Evolutionary conservation across 2,329 filamentous ascomycete species (phyloP), one percentile per base, ranked within the genome.

Genomic region (Cladophialophora chaetospira): DNA sequence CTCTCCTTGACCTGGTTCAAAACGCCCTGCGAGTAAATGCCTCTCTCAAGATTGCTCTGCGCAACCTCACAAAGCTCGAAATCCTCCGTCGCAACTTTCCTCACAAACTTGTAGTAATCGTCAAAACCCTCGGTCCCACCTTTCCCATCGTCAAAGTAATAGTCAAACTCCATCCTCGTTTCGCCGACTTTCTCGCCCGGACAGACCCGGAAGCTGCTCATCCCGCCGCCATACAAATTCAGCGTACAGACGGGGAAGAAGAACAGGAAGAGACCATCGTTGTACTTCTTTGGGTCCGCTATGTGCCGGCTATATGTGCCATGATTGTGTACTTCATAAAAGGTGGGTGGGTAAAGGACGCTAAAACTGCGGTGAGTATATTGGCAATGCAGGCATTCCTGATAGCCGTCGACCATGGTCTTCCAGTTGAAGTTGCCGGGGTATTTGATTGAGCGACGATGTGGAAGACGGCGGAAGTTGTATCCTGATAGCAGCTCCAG

Each of bases 401-500:
- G 80, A 59, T 81, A 83, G 5, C 80, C 80, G 57, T 83, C 80
- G 21, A 83, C 79, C 79, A 82, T 82, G 0, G 80, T 82, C 65
- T 83, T 83, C 80, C 80, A 83, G 66, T 84, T 84, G 71, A 83
- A 83, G 0, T 74, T 73, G 2, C 81, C 81, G 48, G 79, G 74
- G 53, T 83, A 84, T n/a, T 74, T 75, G 60, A 83, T 79, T 40
- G 77, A 79, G 19, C 76, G 74, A 2, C 79, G 73, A 61, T 82
- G 73, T 0, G 79, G 79, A 2, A 82, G 70, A 53, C 77, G 73
- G 3, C 79, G 81, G 64, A 83, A 84, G 56, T 83, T 78, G 2
- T 82, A 79, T 38, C 68, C 74, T 2, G 71, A 70, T 1, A 82
- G 72, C 2, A 82, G 59, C 2, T 73, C 70, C 58, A 82, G 77